phyloP scores from a whole-genome alignment of 179 eudicot genomes.

The Actinidia chinensis region DNA sequence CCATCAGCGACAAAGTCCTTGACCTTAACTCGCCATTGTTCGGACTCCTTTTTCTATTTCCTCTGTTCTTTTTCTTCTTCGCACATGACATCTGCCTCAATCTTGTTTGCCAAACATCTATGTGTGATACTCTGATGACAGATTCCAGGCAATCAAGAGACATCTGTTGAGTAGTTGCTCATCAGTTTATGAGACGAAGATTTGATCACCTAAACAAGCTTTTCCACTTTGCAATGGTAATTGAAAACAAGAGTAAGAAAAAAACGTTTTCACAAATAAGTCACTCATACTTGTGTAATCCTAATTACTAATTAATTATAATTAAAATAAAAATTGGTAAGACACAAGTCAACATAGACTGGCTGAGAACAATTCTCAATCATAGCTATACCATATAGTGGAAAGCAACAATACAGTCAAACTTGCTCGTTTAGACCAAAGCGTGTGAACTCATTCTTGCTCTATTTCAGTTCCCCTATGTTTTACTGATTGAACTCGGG shows the following conservation, averaged over 20 bases:
- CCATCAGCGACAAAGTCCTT: too few species aligned
- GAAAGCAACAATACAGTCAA: neutral
- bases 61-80: slow-evolving; percentile 60
- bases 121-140: slow-evolving; percentile 73
- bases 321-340: neutral
- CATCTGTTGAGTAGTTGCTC: slow-evolving; percentile 78
- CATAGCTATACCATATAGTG: neutral
- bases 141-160: slow-evolving; percentile 72
- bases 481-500: too few species aligned
- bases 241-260: neutral
- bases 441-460: neutral
- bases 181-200: slow-evolving; percentile 68
- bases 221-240: slow-evolving; percentile 68
- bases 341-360: neutral
- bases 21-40: too few species aligned
- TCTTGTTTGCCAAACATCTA: slow-evolving; percentile 82
- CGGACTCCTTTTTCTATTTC: slow-evolving; percentile 29
- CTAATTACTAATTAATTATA: neutral
- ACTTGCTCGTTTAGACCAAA: neutral
- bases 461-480: neutral
- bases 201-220: slow-evolving; percentile 81
- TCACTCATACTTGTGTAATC: neutral
- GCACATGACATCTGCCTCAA: slow-evolving; percentile 91
- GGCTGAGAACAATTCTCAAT: neutral
- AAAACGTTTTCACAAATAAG: neutral